Percentiles rank a stretch among this genome's conserved stretches.
phyloP scores from a whole-genome alignment of 2,329 filamentous ascomycete species.

The Endoconidiophora polonica region DNA sequence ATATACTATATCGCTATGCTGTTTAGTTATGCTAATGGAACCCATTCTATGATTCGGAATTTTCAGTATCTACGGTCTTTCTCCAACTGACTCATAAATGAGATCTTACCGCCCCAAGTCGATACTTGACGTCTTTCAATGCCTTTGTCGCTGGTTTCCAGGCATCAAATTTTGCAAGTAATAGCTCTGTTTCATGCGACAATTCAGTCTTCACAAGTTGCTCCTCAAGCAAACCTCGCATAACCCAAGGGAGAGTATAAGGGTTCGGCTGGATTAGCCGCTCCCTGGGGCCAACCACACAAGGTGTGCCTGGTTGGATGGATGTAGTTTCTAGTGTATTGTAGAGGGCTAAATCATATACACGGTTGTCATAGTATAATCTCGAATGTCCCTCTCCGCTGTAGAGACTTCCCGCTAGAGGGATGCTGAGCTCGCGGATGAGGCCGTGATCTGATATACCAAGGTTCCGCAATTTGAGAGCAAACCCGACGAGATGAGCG shows the following conservation, averaged over 20 bases:
- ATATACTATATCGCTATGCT: not conserved
- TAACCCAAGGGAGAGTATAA: constrained; percentile 86
- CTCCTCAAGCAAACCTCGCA: constrained; percentile 85
- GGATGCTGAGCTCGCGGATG: constrained; percentile 73
- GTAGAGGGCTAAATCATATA: constrained; percentile 64
- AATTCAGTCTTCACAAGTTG: constrained; percentile 74
- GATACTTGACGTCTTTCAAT: constrained; percentile 88
- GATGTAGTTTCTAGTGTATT: constrained; percentile 58
- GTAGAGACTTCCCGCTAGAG: constrained; percentile 81
- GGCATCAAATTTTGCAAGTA: constrained; percentile 78
- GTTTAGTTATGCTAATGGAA: not conserved
- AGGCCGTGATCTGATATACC: constrained; percentile 87
- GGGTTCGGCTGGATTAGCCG: constrained; percentile 49
- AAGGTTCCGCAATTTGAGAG: constrained; percentile 82
- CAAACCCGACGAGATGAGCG: constrained; percentile 80
- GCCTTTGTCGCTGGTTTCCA: constrained; percentile 87
- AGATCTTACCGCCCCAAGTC: constrained; percentile 78
- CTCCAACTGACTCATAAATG: not conserved
- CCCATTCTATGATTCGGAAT: no score
- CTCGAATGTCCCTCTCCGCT: constrained; percentile 84
- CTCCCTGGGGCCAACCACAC: constrained; percentile 17
- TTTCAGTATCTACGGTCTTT: not conserved
- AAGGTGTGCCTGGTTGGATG: constrained; percentile 27
- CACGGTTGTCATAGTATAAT: constrained; percentile 73
- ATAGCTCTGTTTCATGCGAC: constrained; percentile 55